Evolutionary conservation across 1,284 basidiomycete species (phyloP), one percentile per base, ranked within the genome.

Genomic region (Moesziomyces globuligerus): DNA sequence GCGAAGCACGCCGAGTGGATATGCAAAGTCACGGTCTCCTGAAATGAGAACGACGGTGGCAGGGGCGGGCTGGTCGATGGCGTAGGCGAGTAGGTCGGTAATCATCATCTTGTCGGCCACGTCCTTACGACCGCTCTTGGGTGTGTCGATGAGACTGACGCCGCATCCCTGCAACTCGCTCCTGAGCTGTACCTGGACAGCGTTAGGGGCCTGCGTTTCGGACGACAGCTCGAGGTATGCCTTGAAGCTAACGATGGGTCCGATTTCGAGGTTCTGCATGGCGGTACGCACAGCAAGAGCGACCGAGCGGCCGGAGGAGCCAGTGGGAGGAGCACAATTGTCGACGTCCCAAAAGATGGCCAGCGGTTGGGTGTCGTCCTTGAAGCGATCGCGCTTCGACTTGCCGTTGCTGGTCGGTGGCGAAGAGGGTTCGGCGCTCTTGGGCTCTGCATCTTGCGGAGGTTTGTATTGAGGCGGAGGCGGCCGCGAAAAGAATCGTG

Each of bases 51-150:
- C 75, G 41, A 79, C 71, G 7, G 71, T 68, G 20, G 71, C 68
- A 10, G 77, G 77, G 4, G 75, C 64, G 21, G 69, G 70, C 45
- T 75, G 61, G 36, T 78, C 77, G 44, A 79, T 75, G 13, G 77
- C 77, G 11, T 65, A 78, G 10, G 77, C 72, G 25, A 79, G 61
- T 7, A 78, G 48, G 40, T 79, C 77, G 39, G 77, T 72, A 53
- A 78, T 78, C 66, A 79, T 75, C 77, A 77, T 79, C 57, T 76
- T 74, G 48, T 79, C 77, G 17, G 75, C 75, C 13, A 78, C 77
- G 37, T 79, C 69, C 56, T 79, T 79, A 8, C 75, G 60, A 24
- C 77, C 77, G 36, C 64, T 70, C 50, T 79, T 79, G 18, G 76
- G 76, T 11, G 64, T 77, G 44, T 79, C 77, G 37, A 79, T 76